These are phyloP conservation scores for Emmonsiellopsis sp. DNA, from an alignment of 2,329 filamentous ascomycete genomes.

Conservation along the genomic window DNA sequence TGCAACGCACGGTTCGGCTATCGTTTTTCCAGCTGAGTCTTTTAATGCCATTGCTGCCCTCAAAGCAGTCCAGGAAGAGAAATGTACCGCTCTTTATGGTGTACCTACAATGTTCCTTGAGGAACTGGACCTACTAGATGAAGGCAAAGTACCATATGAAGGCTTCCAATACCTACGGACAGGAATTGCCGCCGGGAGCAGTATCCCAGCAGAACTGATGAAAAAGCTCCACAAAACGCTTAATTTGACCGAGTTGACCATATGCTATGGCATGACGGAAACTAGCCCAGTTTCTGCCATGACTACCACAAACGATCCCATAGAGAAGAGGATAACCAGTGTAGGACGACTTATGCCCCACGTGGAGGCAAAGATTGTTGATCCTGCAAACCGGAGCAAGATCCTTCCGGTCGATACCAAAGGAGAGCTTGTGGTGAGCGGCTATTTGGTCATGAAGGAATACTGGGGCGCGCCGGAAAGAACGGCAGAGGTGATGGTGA, in stretches of 20 bases:
- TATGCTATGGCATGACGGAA: slow-evolving; percentile 96
- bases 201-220: slow-evolving; percentile 70
- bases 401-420: slow-evolving; percentile 55
- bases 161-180: slow-evolving; percentile 63
- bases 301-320: slow-evolving; percentile 68
- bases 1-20: slow-evolving; percentile 67
- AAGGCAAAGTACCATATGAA: slow-evolving; percentile 34
- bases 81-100: slow-evolving; percentile 66
- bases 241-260: slow-evolving; percentile 73
- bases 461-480: slow-evolving; percentile 69
- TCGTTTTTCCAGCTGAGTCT: slow-evolving; percentile 77
- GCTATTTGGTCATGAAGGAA: slow-evolving; percentile 83
- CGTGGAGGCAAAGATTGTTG: slow-evolving; percentile 68
- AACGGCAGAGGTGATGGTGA: slow-evolving; percentile 60
- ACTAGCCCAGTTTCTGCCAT: slow-evolving; percentile 64
- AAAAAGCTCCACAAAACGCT: slow-evolving; percentile 56
- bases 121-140: slow-evolving; percentile 66
- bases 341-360: slow-evolving; percentile 81
- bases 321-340: slow-evolving; percentile 60
- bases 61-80: slow-evolving; percentile 51
- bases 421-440: slow-evolving; percentile 74
- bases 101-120: slow-evolving; percentile 94
- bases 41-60: slow-evolving; percentile 73
- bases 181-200: slow-evolving; percentile 83
- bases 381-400: slow-evolving; percentile 49